Evolutionary conservation across 306 rosid genomes (phyloP), one percentile per base, ranked within the genome.

Genomic region (Pachyrhizus erosus): DNA sequence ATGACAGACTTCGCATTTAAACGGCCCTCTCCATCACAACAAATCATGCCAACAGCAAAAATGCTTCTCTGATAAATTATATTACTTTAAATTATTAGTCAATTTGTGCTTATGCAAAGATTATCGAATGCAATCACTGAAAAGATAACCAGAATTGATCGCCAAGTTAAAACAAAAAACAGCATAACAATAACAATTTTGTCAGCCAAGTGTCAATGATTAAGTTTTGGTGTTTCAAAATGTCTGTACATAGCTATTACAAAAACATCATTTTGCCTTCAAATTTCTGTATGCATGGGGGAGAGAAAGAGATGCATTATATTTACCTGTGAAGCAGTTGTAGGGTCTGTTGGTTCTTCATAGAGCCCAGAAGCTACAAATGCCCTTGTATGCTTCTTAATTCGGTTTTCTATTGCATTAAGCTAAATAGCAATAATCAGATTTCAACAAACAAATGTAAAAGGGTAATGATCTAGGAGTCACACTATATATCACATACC

Each of bases 11-110:
- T 96, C 84, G 93, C 99, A 0, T 96, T 96, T 66, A 93, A 84
- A 84, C 86, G 97, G 57, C 99, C 98, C 84, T 93, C 99, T 51
- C 93, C 97, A 34, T 96, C 99, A 87, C 94, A 89, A 84, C 90
- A 92, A 68, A 93, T 87, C 98, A 89, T 91, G 86, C 99, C 99
- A 58, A 90, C 93, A 7, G 96, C 70, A 86, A 96, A 92, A 83
- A 93, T 82, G 87, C 86, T 89, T 90, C 91, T 92, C 99, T 96
- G 94, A 87, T 82, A 80, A 77, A 86, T 52, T 15, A 78, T n/a
- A 80, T 51, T 43, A 46, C 18, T 49, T 64, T 34, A 83, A 77
- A 84, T 57, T 24, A 70, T 81, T 80, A 80, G 80, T 43, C 54
- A 84, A 73, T 23, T n/a, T 52, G 37, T 37, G 58, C 9, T 21